Percentiles rank a stretch among this genome's conserved stretches.
Conservation (phyloP, 768 basidiomycete species). For the Trametes villosa region DNA sequence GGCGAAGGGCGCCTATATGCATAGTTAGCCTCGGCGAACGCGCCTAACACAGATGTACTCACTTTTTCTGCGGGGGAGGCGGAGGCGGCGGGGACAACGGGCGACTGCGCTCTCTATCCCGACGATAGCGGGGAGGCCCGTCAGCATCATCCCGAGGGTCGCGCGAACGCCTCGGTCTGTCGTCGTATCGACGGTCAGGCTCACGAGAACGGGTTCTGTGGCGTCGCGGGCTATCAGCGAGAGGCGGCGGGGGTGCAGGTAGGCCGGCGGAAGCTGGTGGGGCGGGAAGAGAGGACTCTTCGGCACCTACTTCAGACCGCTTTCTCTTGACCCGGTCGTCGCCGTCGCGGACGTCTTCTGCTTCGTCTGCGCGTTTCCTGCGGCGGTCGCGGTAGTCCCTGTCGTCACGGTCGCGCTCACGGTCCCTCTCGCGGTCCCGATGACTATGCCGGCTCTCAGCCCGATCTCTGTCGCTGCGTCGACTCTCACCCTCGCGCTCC, state of each 20-base stretch:
- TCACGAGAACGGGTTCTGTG: constrained; percentile 57
- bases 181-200: constrained; percentile 50
- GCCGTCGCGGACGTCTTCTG: constrained; percentile 43
- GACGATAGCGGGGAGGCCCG: constrained; percentile 55
- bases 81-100: constrained; percentile 38
- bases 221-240: constrained; percentile 55
- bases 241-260: constrained; percentile 46
- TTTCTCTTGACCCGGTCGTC: constrained; percentile 72
- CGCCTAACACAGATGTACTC: constrained; percentile 47
- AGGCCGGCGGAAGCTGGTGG: constrained; percentile 52
- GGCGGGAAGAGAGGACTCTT: constrained; percentile 48
- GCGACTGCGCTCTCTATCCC: constrained; percentile 46
- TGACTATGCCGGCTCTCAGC: constrained; percentile 59
- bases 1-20: constrained; percentile 67
- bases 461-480: constrained; percentile 51
- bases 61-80: constrained; percentile 16
- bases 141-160: constrained; percentile 61
- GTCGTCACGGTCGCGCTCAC: constrained; percentile 41
- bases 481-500: constrained; percentile 48
- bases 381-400: constrained; percentile 56
- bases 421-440: constrained; percentile 42
- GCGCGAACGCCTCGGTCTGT: constrained; percentile 47
- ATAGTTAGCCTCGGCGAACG: constrained; percentile 27
- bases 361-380: constrained; percentile 70
- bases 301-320: constrained; percentile 57